Percentiles rank a stretch among this genome's conserved stretches.
Evolutionary conservation across 805 yeast species (phyloP).

Genomic region (Scheffersomyces ergatensis): DNA sequence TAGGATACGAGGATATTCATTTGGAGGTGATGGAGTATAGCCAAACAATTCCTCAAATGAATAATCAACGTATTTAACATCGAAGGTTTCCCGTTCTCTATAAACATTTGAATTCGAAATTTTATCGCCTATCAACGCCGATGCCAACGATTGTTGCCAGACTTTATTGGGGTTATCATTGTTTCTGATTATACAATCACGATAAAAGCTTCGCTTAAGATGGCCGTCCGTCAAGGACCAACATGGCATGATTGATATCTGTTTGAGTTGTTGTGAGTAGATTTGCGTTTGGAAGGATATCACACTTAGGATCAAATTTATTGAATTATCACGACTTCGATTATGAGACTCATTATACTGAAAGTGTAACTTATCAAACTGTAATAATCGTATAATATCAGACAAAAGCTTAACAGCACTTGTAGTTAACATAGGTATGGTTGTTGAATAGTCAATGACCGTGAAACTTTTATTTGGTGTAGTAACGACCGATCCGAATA

Average conservation of each 20-base stretch:
- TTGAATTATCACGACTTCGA: neutral
- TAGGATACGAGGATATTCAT: neutral
- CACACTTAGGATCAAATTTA: neutral
- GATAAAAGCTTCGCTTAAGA: slow-evolving; percentile 16
- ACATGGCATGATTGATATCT: slow-evolving; percentile 20
- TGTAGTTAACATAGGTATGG: neutral
- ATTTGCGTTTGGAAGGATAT: neutral
- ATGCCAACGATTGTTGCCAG: slow-evolving; percentile 5
- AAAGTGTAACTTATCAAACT: neutral
- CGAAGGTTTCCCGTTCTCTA: slow-evolving; percentile 10
- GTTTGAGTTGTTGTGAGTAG: neutral
- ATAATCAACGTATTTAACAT: slow-evolving; percentile 4
- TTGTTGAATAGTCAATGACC: neutral
- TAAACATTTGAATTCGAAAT: slow-evolving; percentile 18
- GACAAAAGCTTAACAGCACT: neutral
- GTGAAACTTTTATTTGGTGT: neutral
- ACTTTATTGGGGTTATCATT: slow-evolving; percentile 1
- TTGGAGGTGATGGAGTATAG: neutral
- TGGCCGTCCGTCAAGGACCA: slow-evolving; percentile 31
- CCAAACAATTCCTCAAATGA: neutral
- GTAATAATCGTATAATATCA: neutral
- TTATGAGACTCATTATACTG: neutral
- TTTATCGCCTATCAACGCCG: slow-evolving; percentile 14
- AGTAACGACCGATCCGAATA: neutral
- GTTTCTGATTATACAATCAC: neutral